These are phyloP conservation scores for Chalciporus sphaerocephalus DNA, from an alignment of 768 basidiomycete species.

Conservation along the genomic window DNA sequence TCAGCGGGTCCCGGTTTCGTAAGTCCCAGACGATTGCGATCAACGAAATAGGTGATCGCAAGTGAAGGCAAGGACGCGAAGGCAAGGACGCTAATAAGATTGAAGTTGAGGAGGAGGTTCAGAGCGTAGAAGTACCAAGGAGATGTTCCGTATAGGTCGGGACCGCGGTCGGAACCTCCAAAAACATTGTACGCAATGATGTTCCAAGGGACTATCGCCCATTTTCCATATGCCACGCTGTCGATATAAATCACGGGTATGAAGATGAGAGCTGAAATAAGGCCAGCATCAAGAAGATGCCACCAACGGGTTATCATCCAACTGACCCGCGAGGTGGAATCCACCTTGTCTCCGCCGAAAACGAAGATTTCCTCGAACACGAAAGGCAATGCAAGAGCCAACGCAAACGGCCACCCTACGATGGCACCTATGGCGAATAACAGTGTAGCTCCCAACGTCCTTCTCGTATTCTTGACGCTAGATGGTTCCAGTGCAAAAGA, in stretches of 20 bases:
- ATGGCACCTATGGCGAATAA: slow-evolving; percentile 78
- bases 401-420: slow-evolving; percentile 96
- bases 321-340: slow-evolving; percentile 36
- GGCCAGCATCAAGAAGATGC: slow-evolving; percentile 50
- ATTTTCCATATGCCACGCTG: slow-evolving; percentile 78
- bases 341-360: slow-evolving; percentile 61
- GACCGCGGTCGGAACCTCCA: slow-evolving; percentile 70
- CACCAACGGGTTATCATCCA: slow-evolving; percentile 66
- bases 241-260: slow-evolving; percentile 84
- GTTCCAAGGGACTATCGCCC: slow-evolving; percentile 84
- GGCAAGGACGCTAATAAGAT: slow-evolving; percentile 76
- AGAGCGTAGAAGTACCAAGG: slow-evolving; percentile 82
- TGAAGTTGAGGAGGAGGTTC: slow-evolving; percentile 94
- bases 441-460: slow-evolving; percentile 63
- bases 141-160: slow-evolving; percentile 90
- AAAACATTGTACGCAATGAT: slow-evolving; percentile 93
- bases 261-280: slow-evolving; percentile 56
- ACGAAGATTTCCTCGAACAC: slow-evolving; percentile 87
- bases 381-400: slow-evolving; percentile 83
- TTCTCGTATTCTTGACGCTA: slow-evolving; percentile 45
- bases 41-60: slow-evolving; percentile 64
- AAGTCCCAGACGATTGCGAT: slow-evolving; percentile 70
- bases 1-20: slow-evolving; percentile 45
- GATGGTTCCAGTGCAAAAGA: slow-evolving; percentile 63
- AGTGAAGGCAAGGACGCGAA: slow-evolving; percentile 78